Evolutionary conservation across 177 flowering plant species (phyloP).

Genomic region (Tripterygium wilfordii): DNA sequence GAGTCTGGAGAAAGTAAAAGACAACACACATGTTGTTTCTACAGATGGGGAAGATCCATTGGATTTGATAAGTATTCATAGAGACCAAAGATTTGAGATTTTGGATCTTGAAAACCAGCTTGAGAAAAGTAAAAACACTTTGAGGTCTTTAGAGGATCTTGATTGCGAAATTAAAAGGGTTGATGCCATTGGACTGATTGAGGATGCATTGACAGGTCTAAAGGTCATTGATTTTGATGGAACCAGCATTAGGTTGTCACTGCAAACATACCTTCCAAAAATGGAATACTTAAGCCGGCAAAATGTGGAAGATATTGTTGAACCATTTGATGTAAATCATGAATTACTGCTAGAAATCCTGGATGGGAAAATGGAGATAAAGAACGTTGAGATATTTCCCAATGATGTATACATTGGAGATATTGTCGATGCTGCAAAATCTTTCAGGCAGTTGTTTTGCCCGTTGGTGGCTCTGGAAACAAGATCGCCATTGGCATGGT

Average conservation of each 20-base stretch:
- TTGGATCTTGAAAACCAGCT: conserved; percentile 49
- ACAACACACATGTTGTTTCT: conserved; percentile 2
- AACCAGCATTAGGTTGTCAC: conserved; percentile 55
- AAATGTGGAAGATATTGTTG: conserved; percentile 27
- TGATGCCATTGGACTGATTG: conserved; percentile 52
- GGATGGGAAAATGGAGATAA: conserved; percentile 52
- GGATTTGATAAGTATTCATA: conserved; percentile 1
- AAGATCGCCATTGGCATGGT: conserved; percentile 59
- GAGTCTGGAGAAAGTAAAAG: conserved; percentile 23
- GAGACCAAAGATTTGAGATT: conserved; percentile 33
- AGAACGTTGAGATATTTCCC: conserved; percentile 73
- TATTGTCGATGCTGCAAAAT: conserved; percentile 58
- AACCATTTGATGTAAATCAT: conserved; percentile 52
- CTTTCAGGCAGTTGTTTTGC: conserved; percentile 33
- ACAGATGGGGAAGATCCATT: conserved; percentile 5
- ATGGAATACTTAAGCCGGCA: conserved; percentile 34
- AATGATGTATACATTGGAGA: conserved; percentile 67
- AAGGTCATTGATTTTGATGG: conserved; percentile 63
- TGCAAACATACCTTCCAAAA: conserved; percentile 56
- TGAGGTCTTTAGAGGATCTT: conserved; percentile 58
- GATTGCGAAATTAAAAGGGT: conserved; percentile 41
- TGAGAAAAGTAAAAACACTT: conserved; percentile 36
- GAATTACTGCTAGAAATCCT: conserved; percentile 59
- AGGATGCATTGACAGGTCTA: conserved; percentile 55
- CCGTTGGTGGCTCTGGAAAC: conserved; percentile 19